Conservation (phyloP, 1,284 basidiomycete genomes). For the Heterobasidion occidentale region DNA sequence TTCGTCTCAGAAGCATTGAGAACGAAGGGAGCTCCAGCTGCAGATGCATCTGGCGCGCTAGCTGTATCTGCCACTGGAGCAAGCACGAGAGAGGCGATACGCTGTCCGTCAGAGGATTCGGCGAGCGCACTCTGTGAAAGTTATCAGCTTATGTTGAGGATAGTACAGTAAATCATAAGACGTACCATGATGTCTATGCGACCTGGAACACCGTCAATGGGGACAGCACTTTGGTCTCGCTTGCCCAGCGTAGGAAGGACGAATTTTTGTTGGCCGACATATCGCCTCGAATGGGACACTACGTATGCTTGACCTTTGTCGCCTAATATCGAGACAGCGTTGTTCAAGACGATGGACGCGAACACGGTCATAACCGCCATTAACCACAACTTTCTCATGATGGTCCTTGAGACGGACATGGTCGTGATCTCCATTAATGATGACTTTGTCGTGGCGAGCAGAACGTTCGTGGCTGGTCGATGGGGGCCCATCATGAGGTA, state of each 20-base stretch:
- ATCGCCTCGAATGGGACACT: slow-evolving; percentile 8
- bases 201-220: slow-evolving; percentile 28
- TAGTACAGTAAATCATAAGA: not conserved
- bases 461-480: not conserved
- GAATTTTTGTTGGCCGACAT: slow-evolving; percentile 1
- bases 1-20: slow-evolving; percentile 49
- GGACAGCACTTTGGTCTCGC: slow-evolving; percentile 8
- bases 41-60: slow-evolving; percentile 12
- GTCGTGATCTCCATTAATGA: slow-evolving; percentile 18
- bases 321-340: slow-evolving; percentile 11
- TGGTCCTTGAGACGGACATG: slow-evolving; percentile 13
- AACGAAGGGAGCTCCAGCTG: slow-evolving; percentile 28
- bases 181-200: slow-evolving; percentile 41
- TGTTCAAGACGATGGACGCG: slow-evolving; percentile 12
- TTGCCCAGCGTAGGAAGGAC: slow-evolving; percentile 11
- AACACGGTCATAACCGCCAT: slow-evolving; percentile 3
- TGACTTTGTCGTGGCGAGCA: slow-evolving; percentile 11
- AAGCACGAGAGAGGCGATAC: slow-evolving; percentile 42
- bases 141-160: not conserved
- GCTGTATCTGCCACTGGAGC: slow-evolving; percentile 21
- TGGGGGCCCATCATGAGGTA: not conserved
- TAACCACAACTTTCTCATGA: slow-evolving; percentile 5
- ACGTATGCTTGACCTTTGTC: slow-evolving; percentile 15
- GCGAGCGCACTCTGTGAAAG: slow-evolving; percentile 20
- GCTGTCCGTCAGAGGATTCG: slow-evolving; percentile 18